These are phyloP conservation scores for Fennellomyces sp. DNA, from an alignment of 371 early-diverging fungal species.

Conservation along the genomic window DNA sequence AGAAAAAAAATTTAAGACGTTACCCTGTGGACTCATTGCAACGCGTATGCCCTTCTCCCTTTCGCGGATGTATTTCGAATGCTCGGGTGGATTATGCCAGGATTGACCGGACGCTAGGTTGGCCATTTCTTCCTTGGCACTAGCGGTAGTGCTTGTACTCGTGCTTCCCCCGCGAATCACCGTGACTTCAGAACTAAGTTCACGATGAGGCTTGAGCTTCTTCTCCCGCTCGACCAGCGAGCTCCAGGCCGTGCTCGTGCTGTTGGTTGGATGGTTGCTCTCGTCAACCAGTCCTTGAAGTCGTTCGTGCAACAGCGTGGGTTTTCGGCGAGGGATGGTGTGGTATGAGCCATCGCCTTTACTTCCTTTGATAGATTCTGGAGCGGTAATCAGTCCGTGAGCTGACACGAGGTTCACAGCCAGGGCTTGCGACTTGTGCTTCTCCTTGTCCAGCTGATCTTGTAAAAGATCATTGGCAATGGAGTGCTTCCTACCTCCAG, in stretches of 20 bases:
- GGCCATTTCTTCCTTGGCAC: constrained; percentile 13
- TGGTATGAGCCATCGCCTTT: neutral
- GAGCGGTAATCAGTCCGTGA: constrained; percentile 16
- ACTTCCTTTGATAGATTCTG: constrained; percentile 12
- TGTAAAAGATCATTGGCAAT: constrained; percentile 16
- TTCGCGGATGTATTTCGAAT: constrained; percentile 9
- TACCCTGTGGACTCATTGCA: constrained; percentile 48
- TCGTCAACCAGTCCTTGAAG: constrained; percentile 23
- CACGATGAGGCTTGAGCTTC: neutral
- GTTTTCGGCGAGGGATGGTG: constrained; percentile 4
- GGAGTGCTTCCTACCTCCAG: constrained; percentile 7
- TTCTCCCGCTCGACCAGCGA: constrained; percentile 24
- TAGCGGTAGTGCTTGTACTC: constrained; percentile 13
- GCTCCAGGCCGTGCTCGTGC: constrained; percentile 8
- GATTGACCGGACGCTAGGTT: neutral
- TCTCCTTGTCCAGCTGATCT: constrained; percentile 26
- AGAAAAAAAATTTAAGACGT: neutral
- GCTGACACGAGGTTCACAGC: constrained; percentile 24
- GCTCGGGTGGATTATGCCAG: neutral
- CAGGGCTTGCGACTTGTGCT: constrained; percentile 16
- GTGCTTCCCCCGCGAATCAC: constrained; percentile 22
- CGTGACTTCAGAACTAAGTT: constrained; percentile 4
- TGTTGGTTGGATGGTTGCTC: neutral
- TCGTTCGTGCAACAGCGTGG: constrained; percentile 19
- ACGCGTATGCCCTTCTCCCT: constrained; percentile 21